Conservation (phyloP, 257 asterid genomes). For the Linaria vulgaris region DNA sequence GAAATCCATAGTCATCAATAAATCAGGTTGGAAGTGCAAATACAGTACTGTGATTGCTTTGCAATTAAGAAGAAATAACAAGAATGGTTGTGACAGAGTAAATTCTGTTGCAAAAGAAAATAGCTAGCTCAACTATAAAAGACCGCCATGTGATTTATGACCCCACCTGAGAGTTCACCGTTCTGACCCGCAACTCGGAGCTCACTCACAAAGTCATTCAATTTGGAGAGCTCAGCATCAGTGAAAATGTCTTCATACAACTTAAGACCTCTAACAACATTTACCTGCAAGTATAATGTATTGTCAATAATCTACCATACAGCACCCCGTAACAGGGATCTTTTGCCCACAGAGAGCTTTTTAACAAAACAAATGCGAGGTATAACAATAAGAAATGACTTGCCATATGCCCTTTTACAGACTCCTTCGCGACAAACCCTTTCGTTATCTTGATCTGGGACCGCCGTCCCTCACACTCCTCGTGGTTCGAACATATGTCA, state of each 20-base stretch:
- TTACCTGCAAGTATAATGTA: constrained; percentile 54
- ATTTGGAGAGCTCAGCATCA: constrained; percentile 68
- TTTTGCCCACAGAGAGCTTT: background rate
- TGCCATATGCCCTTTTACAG: constrained; percentile 87
- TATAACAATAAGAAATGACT: constrained; percentile 30
- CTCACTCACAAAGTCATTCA: constrained; percentile 77
- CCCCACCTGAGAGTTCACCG: constrained; percentile 99
- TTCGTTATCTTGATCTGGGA: constrained; percentile 74
- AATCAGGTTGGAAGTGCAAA: constrained; percentile 22
- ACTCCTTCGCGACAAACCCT: constrained; percentile 88
- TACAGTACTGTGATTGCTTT: background rate
- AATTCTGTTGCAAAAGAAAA: constrained; percentile 76
- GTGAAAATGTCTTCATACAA: constrained; percentile 77
- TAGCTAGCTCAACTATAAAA: constrained; percentile 72
- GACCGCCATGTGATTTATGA: constrained; percentile 88
- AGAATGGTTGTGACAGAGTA: constrained; percentile 25
- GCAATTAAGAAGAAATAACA: background rate
- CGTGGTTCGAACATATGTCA: constrained; percentile 77
- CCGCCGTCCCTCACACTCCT: constrained; percentile 72
- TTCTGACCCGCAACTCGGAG: constrained; percentile 92
- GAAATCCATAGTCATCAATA: constrained; percentile 26
- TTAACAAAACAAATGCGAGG: background rate
- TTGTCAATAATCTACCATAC: constrained; percentile 11
- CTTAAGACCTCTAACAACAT: constrained; percentile 94
- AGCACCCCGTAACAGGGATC: background rate